phyloP scores from a whole-genome alignment of 768 basidiomycete species.

The Leccinum disarticulatum region DNA sequence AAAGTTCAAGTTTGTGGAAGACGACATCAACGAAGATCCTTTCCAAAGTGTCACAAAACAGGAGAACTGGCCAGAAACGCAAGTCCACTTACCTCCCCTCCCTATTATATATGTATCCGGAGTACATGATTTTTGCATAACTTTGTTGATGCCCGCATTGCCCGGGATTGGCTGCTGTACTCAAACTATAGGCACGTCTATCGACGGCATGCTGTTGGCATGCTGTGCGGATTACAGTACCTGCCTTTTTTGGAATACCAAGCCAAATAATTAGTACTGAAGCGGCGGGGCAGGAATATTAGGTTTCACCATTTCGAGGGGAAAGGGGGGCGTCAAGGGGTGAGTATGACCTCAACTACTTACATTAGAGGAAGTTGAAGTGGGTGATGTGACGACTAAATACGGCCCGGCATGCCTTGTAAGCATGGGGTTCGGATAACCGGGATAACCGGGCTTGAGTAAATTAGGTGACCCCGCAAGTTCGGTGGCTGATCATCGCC shows the following conservation, averaged over 20 bases:
- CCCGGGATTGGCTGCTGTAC: too few relatives aligned
- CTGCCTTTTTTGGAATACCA: slow-evolving; percentile 14
- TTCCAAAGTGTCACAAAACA: too few relatives aligned
- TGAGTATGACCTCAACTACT: not conserved
- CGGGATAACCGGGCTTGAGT: not conserved
- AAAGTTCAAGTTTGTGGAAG: not conserved
- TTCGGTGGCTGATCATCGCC: too few relatives aligned
- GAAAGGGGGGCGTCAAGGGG: not conserved
- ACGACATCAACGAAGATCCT: too few relatives aligned
- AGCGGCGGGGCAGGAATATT: not conserved
- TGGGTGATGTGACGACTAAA: slow-evolving; percentile 1
- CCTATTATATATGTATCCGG: too few relatives aligned
- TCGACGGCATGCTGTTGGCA: too few relatives aligned
- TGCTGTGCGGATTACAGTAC: slow-evolving; percentile 21
- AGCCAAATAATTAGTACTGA: not conserved
- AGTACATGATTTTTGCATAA: too few relatives aligned
- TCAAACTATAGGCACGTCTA: too few relatives aligned
- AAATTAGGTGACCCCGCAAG: too few relatives aligned
- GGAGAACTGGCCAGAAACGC: too few relatives aligned
- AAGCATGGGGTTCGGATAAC: slow-evolving; percentile 17
- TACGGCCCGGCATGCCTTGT: slow-evolving; percentile 11
- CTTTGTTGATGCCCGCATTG: too few relatives aligned
- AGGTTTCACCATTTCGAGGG: not conserved
- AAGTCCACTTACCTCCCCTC: too few relatives aligned
- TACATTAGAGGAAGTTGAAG: not conserved